Percentiles rank a stretch among this genome's conserved stretches.
phyloP scores from a whole-genome alignment of 1,284 basidiomycete species.

The Ceratobasidium sp. region DNA sequence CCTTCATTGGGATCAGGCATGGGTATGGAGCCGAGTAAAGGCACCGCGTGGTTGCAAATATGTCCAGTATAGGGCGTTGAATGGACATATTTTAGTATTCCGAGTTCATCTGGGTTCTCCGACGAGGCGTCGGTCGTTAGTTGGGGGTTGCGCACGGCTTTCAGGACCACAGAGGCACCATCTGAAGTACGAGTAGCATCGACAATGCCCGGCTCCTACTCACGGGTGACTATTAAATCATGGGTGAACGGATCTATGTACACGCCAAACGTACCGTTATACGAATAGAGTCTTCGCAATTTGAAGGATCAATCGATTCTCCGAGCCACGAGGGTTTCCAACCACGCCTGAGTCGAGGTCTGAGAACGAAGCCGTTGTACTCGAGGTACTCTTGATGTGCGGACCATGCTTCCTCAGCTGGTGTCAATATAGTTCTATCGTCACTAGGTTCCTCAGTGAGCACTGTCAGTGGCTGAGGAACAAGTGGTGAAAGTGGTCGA shows the following conservation, averaged over 20 bases:
- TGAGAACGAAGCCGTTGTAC: constrained; percentile 13
- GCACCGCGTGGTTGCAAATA: constrained; percentile 29
- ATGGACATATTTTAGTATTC: constrained; percentile 21
- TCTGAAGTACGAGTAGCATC: constrained; percentile 24
- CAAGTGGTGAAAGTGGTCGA: constrained; percentile 12
- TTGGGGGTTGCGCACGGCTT: constrained; percentile 7
- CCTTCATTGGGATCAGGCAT: constrained; percentile 22
- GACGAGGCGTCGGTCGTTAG: background rate
- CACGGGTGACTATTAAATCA: background rate
- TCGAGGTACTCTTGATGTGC: constrained; percentile 17
- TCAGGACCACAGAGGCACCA: constrained; percentile 10
- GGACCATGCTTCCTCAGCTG: constrained; percentile 23
- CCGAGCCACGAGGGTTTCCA: constrained; percentile 35
- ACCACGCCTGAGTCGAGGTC: constrained; percentile 16
- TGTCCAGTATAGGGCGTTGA: constrained; percentile 26
- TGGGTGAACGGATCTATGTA: background rate
- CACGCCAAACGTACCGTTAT: constrained; percentile 15
- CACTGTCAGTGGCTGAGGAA: background rate
- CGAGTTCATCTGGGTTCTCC: constrained; percentile 32
- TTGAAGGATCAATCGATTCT: background rate
- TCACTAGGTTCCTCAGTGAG: background rate
- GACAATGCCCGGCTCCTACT: constrained; percentile 10
- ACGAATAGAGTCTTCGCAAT: constrained; percentile 27
- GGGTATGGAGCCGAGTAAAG: constrained; percentile 21
- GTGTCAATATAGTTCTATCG: constrained; percentile 9